These are phyloP conservation scores for Dictyostelium brefeldianum DNA, from an alignment of 78 protist species.

Conservation along the genomic window DNA sequence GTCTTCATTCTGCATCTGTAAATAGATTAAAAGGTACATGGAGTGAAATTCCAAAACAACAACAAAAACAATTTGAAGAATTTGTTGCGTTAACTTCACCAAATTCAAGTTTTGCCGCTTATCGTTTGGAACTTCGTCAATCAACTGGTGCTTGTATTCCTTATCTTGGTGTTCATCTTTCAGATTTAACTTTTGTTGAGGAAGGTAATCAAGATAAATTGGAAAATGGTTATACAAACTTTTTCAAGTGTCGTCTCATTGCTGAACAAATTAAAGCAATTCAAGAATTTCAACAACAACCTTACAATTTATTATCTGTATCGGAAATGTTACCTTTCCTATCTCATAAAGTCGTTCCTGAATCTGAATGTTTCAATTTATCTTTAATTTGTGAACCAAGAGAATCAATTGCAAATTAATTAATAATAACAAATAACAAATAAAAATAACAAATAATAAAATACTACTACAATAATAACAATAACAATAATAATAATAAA, in stretches of 20 bases:
- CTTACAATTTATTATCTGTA: conserved; percentile 30
- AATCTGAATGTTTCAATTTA: conserved; percentile 37
- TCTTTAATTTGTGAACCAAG: conserved; percentile 81
- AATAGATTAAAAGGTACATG: conserved; percentile 86
- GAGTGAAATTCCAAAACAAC: conserved; percentile 79
- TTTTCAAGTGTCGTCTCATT: conserved; percentile 77
- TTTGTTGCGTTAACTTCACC: conserved; percentile 46
- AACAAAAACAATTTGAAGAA: conserved; percentile 51
- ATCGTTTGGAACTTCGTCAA: conserved; percentile 73
- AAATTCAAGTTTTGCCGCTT: conserved; percentile 45
- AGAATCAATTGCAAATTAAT: not conserved
- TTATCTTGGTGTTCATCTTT: conserved; percentile 88
- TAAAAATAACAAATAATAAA: not conserved
- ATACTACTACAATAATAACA: not conserved
- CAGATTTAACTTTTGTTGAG: conserved; percentile 87
- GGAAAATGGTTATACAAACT: conserved; percentile 80
- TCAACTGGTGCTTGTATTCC: conserved; percentile 88
- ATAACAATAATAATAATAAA: not conserved
- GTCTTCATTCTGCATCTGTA: conserved; percentile 86
- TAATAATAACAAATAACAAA: not conserved
- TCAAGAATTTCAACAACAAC: conserved; percentile 66
- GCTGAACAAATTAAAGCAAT: conserved; percentile 75
- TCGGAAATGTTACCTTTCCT: conserved; percentile 16
- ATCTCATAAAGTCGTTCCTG: conserved; percentile 36
- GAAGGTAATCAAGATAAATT: conserved; percentile 86